Evolutionary conservation across 164 flowering plant species (phyloP).

Genomic region (Berberis vulgaris): DNA sequence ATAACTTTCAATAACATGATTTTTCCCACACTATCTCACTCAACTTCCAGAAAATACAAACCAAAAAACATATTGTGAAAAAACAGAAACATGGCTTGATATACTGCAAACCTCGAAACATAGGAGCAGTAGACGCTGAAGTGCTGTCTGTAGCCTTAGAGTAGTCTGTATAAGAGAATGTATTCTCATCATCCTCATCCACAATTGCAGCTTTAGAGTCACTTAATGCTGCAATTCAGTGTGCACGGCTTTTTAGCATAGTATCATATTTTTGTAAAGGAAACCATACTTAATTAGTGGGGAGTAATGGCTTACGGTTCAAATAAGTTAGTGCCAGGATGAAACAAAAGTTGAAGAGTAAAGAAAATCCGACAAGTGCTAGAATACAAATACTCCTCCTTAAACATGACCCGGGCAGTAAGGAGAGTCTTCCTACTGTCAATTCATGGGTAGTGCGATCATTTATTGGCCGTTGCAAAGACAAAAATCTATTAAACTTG

Average conservation of each 20-base stretch:
- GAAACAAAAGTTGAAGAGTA: conserved; percentile 46
- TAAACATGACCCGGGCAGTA: conserved; percentile 38
- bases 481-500: background rate
- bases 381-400: conserved; percentile 36
- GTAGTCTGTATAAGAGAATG: conserved; percentile 7
- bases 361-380: conserved; percentile 42
- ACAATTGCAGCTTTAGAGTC: conserved; percentile 21
- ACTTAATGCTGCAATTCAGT: conserved; percentile 27
- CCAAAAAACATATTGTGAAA: background rate
- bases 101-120: conserved; percentile 12
- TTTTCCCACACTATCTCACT: too few species aligned
- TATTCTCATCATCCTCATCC: conserved; percentile 18
- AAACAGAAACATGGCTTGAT: background rate
- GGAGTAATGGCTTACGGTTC: conserved; percentile 31
- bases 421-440: conserved; percentile 47
- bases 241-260: background rate
- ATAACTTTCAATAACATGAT: too few species aligned
- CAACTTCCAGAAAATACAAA: too few species aligned
- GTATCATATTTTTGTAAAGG: conserved; percentile 3
- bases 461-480: conserved; percentile 27
- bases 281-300: background rate
- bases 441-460: conserved; percentile 12
- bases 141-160: conserved; percentile 4
- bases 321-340: conserved; percentile 43
- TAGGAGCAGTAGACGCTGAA: conserved; percentile 13